Evolutionary conservation across 768 basidiomycete species (phyloP).

Genomic region (Gautieria morchelliformis): DNA sequence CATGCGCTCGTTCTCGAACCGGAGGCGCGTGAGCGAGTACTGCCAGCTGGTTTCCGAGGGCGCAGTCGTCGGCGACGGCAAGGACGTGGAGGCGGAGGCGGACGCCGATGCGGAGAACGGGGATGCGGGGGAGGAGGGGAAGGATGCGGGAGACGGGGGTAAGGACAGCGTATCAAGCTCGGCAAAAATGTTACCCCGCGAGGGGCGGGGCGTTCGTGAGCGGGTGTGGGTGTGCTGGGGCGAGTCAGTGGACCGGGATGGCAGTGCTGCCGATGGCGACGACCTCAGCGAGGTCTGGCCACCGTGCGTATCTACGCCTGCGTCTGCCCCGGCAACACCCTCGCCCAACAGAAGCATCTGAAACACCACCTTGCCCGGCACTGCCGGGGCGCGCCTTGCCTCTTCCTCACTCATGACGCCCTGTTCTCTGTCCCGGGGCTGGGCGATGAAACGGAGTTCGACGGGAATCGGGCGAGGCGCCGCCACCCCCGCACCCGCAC

Average conservation of each 20-base stretch:
- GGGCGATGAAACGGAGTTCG: no score
- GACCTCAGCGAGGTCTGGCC: no score
- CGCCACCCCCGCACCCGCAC: no score
- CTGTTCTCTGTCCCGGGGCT: no score
- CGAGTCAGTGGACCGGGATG: conserved; percentile 12
- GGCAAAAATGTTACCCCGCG: neutral
- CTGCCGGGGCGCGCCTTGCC: no score
- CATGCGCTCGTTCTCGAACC: conserved; percentile 58
- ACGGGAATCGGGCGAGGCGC: no score
- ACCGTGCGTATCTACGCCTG: neutral
- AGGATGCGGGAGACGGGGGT: neutral
- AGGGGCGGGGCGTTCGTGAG: no score
- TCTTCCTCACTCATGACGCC: no score
- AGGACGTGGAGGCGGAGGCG: neutral
- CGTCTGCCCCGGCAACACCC: neutral
- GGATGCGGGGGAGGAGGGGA: conserved; percentile 9
- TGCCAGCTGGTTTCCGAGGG: conserved; percentile 65
- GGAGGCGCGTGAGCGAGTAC: conserved; percentile 81
- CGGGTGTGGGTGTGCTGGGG: conserved; percentile 12
- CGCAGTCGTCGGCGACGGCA: conserved; percentile 12
- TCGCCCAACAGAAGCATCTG: neutral
- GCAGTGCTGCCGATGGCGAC: no score
- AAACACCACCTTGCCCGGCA: no score
- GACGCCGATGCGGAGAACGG: no score
- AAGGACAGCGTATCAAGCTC: conserved; percentile 9